Base-by-base conservation (phyloP, 768 basidiomycete genomes). In the Amyloporia xantha region DNA sequence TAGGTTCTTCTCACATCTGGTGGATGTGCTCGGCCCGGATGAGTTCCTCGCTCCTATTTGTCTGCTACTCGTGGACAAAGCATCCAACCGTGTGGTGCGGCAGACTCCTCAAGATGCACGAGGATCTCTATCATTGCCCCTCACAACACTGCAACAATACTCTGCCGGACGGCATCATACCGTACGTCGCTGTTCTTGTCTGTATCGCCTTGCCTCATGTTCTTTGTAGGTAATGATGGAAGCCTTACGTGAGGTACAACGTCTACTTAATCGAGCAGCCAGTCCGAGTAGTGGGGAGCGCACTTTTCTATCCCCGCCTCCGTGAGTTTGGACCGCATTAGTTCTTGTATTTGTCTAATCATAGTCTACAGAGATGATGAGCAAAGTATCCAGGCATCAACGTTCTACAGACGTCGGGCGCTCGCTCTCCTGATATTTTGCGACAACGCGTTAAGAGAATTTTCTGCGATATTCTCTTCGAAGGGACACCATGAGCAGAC, bases 1-100 rank as follows among this genome's bases (percentile, higher is more conserved):
- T 51, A 94, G 91, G 48, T 95, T 99, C 68, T 97, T 93, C 67
- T 73, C 81, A 2, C 91, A 94, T 61, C 76, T 99, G 12, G 78
- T 88, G 19, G 82, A 90, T 47, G 83, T 86, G 1, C 75, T 98
- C 19, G 93, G 91, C 2, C 70, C 84, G 5, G 68, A 74, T 6
- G 82, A 91, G 24, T 99, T 94, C 71, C 68, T 95, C 38, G 74
- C 88, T 0, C 85, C 92, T 0, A 65, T 96, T 12, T 81, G 76
- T 47, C 86, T 96, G 81, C 78, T 97, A 0, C 72, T 98, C 20
- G 73, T 92, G 1, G 90, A 94, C 58, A 90, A 86, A 56, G 71
- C 76, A 2, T 76, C 82, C 7, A 87, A 81, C 54, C 79, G 83
- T 15, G 74, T 84, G 28, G 75, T 80, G 10, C 78, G 84, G 39